phyloP scores from a whole-genome alignment of 768 basidiomycete genomes.

The Boletus eberwhitei region DNA sequence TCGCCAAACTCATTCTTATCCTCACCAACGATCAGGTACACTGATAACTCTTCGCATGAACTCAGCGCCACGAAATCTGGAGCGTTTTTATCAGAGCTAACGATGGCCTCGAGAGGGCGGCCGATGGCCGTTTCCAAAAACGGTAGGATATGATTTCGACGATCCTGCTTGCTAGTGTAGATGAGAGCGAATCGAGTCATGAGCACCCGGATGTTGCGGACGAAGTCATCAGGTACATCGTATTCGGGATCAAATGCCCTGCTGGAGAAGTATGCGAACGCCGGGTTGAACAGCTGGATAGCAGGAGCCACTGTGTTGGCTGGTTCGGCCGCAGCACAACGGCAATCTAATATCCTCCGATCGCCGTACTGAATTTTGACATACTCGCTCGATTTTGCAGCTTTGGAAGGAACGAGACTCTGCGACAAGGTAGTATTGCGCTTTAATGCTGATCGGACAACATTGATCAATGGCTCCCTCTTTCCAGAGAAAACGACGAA shows the following conservation, averaged over 20 bases:
- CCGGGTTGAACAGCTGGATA: conserved; percentile 21
- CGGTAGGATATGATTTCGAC: neutral
- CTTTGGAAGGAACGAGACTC: too few relatives aligned
- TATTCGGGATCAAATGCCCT: conserved; percentile 14
- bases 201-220: conserved; percentile 9
- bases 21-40: conserved; percentile 7
- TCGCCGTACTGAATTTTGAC: neutral
- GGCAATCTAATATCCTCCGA: conserved; percentile 12
- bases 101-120: neutral
- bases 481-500: too few relatives aligned
- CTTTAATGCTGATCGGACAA: too few relatives aligned
- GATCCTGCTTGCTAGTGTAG: neutral
- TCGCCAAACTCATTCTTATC: too few relatives aligned
- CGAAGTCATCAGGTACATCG: conserved; percentile 4
- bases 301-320: conserved; percentile 1
- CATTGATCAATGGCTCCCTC: too few relatives aligned
- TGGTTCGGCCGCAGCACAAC: neutral
- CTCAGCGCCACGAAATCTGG: neutral
- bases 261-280: conserved; percentile 27
- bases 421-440: too few relatives aligned
- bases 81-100: neutral
- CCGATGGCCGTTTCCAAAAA: neutral
- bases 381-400: neutral
- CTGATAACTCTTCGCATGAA: neutral
- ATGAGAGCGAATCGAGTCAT: conserved; percentile 16